Conservation (phyloP, 2,329 filamentous ascomycete genomes). For the Dothistroma septosporum region DNA sequence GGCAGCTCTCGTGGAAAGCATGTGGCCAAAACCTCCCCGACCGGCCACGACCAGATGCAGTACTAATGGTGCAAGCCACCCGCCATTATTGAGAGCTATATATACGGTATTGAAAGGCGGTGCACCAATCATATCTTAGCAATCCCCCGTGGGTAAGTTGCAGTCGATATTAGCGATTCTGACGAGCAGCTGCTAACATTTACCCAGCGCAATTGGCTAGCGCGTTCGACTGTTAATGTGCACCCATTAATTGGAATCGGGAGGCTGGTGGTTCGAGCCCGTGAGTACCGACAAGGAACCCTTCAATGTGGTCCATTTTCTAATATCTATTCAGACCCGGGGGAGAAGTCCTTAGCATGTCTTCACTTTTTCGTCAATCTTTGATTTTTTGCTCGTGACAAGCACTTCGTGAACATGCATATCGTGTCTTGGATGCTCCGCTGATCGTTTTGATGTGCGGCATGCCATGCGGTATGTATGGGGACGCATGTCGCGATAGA, state of each 20-base stretch:
- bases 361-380: not conserved
- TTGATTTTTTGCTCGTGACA: not conserved
- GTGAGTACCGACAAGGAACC: not conserved
- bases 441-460: too few species aligned
- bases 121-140: not conserved
- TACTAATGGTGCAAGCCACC: too few species aligned
- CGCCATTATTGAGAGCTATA: not conserved
- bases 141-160: not conserved
- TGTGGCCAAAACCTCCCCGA: too few species aligned
- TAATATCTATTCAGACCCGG: not conserved
- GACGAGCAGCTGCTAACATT: not conserved
- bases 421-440: not conserved
- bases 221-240: constrained; percentile 15
- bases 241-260: constrained; percentile 2
- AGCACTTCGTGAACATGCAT: too few species aligned
- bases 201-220: constrained; percentile 14
- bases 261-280: constrained; percentile 11
- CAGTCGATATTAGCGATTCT: not conserved
- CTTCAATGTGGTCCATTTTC: too few species aligned
- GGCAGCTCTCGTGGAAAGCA: too few species aligned
- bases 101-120: not conserved
- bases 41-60: too few species aligned
- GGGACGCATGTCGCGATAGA: too few species aligned
- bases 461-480: too few species aligned
- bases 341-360: not conserved